phyloP scores from a whole-genome alignment of 108 stramenopile species.

The Cyclotella cryptica region DNA sequence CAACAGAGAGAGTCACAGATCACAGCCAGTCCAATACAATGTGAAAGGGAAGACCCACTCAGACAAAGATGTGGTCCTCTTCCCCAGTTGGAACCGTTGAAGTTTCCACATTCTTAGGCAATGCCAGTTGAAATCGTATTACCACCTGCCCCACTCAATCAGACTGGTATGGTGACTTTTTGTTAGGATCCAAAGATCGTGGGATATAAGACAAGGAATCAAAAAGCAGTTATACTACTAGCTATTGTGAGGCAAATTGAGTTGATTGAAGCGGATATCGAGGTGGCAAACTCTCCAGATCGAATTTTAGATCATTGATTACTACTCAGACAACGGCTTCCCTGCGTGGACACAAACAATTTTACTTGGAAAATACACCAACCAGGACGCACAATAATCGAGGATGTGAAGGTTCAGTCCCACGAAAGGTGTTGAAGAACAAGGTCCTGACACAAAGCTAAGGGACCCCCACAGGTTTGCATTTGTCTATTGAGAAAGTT shows the following conservation, averaged over 20 bases:
- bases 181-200: neutral
- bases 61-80: too few species aligned
- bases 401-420: slow-evolving; percentile 6
- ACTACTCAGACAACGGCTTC: neutral
- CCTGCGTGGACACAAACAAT: slow-evolving; percentile 3
- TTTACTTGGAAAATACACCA: neutral
- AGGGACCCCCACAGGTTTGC: slow-evolving; percentile 20
- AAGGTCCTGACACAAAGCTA: neutral
- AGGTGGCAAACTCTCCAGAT: neutral
- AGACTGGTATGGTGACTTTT: slow-evolving; percentile 12
- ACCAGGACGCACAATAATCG: neutral
- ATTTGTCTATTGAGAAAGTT: slow-evolving; percentile 28
- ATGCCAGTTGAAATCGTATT: neutral
- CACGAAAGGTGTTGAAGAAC: neutral
- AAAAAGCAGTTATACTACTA: neutral
- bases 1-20: too few species aligned
- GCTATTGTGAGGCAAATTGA: neutral
- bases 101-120: neutral
- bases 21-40: too few species aligned
- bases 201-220: slow-evolving; percentile 11
- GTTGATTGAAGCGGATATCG: neutral
- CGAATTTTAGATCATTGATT: slow-evolving; percentile 1
- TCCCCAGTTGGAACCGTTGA: neutral
- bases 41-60: too few species aligned
- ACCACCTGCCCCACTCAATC: slow-evolving; percentile 30